phyloP scores from a whole-genome alignment of 2,329 filamentous ascomycete genomes.

The Colletotrichum shisoi region DNA sequence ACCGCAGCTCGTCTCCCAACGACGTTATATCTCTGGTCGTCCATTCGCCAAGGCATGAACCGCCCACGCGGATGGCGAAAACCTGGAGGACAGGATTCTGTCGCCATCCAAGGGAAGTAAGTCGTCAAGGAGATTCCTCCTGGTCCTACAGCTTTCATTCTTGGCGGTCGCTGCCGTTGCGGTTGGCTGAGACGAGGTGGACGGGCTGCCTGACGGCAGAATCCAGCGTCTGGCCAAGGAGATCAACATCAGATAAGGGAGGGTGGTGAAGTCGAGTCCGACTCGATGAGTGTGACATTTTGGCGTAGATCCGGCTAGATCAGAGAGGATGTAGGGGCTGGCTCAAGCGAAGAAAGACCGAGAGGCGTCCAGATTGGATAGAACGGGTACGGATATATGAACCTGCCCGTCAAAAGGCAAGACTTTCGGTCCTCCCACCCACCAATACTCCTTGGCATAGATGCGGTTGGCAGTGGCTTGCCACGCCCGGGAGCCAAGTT shows the following conservation, averaged over 20 bases:
- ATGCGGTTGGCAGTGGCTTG: background rate
- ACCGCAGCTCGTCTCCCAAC: background rate
- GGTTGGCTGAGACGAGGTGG: slow-evolving; percentile 1
- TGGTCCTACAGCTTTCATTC: background rate
- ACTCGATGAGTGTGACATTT: background rate
- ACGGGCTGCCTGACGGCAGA: background rate
- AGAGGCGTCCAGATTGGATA: background rate
- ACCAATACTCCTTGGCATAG: too few species aligned
- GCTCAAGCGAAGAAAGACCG: too few species aligned
- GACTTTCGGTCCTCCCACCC: too few species aligned
- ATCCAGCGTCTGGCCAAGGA: background rate
- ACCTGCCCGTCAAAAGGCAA: background rate
- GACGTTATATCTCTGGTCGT: slow-evolving; percentile 21
- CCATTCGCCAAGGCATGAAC: slow-evolving; percentile 19
- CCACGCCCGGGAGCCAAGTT: background rate
- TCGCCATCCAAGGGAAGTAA: slow-evolving; percentile 23
- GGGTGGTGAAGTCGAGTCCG: background rate
- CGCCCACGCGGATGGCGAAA: background rate
- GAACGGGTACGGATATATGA: background rate
- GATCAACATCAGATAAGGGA: slow-evolving; percentile 1
- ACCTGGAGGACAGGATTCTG: background rate
- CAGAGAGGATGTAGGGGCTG: too few species aligned
- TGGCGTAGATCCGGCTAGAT: background rate
- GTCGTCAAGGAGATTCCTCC: slow-evolving; percentile 19
- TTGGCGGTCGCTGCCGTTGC: slow-evolving; percentile 1